phyloP scores from a whole-genome alignment of 306 rosid species.

The Alnus rubra region DNA sequence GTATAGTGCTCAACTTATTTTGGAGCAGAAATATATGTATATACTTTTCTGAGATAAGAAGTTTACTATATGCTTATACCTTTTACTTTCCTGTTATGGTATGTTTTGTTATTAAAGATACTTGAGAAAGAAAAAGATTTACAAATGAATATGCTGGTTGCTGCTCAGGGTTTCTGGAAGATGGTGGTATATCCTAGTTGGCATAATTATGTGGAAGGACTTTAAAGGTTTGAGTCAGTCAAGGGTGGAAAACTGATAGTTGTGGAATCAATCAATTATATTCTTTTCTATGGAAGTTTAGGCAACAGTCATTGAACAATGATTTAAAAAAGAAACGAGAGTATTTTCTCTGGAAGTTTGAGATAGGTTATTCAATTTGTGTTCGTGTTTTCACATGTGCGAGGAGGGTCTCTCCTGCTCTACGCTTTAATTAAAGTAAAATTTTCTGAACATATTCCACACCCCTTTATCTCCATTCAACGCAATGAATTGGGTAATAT shows the following conservation, averaged over 20 bases:
- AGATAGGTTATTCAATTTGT: background rate
- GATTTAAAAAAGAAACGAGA: background rate
- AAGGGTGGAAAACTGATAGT: background rate
- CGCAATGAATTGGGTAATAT: too few relatives aligned
- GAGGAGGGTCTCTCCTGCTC: background rate
- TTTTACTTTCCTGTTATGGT: too few relatives aligned
- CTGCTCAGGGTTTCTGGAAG: background rate
- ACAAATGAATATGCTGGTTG: background rate
- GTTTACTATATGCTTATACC: too few relatives aligned
- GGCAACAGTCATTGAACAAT: background rate
- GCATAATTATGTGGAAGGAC: background rate
- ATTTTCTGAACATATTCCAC: too few relatives aligned
- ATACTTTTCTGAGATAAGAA: too few relatives aligned
- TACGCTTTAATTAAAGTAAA: too few relatives aligned
- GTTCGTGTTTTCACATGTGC: background rate
- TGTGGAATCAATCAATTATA: too few relatives aligned
- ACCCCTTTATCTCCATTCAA: too few relatives aligned
- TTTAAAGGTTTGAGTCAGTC: background rate
- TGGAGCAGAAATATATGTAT: background rate
- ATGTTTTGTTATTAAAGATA: too few relatives aligned
- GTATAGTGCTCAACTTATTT: background rate
- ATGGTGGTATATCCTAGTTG: background rate
- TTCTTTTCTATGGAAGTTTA: background rate
- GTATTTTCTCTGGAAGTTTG: too few relatives aligned
- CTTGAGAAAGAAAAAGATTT: too few relatives aligned